Evolutionary conservation across 225 moss, liverwort and hornwort genomes (phyloP).

Genomic region (Ulota crispa): DNA sequence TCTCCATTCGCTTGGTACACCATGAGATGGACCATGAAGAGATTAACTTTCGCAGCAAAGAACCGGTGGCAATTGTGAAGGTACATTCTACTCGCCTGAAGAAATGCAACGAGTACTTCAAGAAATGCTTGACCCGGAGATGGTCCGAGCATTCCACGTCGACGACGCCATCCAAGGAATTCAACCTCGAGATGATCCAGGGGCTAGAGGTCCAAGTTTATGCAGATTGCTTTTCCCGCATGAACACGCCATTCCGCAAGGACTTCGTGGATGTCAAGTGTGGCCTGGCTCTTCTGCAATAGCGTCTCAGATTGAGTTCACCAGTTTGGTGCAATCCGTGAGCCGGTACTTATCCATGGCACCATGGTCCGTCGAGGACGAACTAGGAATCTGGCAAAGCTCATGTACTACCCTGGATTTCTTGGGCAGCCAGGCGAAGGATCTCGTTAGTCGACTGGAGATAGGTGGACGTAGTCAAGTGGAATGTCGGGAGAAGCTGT

Average conservation of each 20-base stretch:
- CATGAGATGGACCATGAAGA: not conserved
- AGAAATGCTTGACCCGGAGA: not conserved
- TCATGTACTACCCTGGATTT: not conserved
- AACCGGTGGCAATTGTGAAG: not conserved
- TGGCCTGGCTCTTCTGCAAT: not conserved
- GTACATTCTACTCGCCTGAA: not conserved
- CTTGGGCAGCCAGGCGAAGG: rapidly evolving
- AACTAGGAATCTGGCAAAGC: not conserved
- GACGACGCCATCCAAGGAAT: no score
- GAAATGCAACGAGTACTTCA: not conserved
- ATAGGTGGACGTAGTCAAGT: not conserved
- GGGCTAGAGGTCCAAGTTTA: not conserved
- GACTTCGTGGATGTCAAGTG: not conserved
- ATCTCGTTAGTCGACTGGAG: not conserved
- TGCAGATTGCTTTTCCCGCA: not conserved
- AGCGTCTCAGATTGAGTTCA: not conserved
- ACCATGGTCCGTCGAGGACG: not conserved
- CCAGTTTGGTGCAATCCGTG: not conserved
- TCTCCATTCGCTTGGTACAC: not conserved
- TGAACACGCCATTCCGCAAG: not conserved
- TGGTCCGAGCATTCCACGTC: not conserved
- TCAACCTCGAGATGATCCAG: not conserved
- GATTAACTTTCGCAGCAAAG: not conserved
- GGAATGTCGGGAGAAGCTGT: rapidly evolving
- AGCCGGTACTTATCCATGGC: not conserved